A percentile compares a stretch with the other conserved stretches of the same genome.
Evolutionary conservation across 2,329 filamentous ascomycete species (phyloP).

Genomic region (Pyricularia sp.): DNA sequence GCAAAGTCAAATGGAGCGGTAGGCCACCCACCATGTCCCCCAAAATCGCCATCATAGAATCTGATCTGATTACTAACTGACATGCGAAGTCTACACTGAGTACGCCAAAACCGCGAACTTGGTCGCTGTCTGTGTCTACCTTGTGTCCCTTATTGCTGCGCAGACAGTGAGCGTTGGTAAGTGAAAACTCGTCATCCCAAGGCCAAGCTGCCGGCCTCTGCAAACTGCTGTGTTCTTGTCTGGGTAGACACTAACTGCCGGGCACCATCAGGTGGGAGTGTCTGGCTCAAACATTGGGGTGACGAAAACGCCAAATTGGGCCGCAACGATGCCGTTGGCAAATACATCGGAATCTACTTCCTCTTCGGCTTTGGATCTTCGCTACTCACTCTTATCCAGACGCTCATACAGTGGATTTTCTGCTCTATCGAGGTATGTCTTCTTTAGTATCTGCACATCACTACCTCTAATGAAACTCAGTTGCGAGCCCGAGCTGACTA

Average conservation of each 20-base stretch:
- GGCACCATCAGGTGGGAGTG: constrained; percentile 48
- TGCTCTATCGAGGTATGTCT: constrained; percentile 81
- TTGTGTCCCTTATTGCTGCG: constrained; percentile 61
- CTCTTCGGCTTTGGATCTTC: constrained; percentile 83
- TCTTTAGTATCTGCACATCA: background rate
- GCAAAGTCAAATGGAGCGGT: constrained; percentile 88
- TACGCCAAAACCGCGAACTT: constrained; percentile 94
- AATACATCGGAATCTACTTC: constrained; percentile 92
- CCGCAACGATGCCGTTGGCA: constrained; percentile 64
- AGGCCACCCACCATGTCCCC: constrained; percentile 8
- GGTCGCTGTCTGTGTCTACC: constrained; percentile 67
- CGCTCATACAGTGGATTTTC: constrained; percentile 95
- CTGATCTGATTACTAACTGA: constrained; percentile 5
- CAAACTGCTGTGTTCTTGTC: background rate
- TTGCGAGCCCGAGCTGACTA: background rate
- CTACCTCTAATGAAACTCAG: background rate
- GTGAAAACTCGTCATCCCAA: constrained; percentile 16
- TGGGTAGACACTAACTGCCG: background rate
- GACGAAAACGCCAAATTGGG: constrained; percentile 59
- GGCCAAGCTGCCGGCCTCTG: background rate
- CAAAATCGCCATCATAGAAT: background rate
- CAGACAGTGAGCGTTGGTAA: constrained; percentile 71
- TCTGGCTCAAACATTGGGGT: constrained; percentile 93
- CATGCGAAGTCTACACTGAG: constrained; percentile 61
- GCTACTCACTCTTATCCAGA: constrained; percentile 76